Evolutionary conservation across 176 grass and related monocot genomes (phyloP).

Genomic region (Bolboschoenus planiculmis): DNA sequence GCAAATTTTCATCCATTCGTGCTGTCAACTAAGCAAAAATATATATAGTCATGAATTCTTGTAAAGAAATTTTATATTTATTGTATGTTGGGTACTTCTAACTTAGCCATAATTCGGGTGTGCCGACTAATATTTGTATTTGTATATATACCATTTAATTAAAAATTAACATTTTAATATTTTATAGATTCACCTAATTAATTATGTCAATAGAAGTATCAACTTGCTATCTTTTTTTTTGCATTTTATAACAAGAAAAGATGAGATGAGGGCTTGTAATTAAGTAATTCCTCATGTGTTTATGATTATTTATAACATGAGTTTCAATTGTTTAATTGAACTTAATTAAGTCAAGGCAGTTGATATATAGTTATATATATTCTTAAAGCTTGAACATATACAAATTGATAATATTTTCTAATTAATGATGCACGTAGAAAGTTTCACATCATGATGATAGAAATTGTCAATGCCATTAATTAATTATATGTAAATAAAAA

Average conservation of each 20-base stretch:
- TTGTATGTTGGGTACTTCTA: background rate
- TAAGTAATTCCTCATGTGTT: too few relatives aligned
- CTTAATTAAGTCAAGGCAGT: background rate
- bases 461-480: background rate
- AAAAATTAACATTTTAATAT: background rate
- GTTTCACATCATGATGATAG: background rate
- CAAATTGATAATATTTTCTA: background rate
- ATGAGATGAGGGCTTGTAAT: too few relatives aligned
- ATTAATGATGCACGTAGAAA: background rate
- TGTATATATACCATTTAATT: background rate
- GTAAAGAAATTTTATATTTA: background rate
- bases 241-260: background rate
- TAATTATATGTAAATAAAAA: background rate
- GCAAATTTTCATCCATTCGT: background rate
- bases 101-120: background rate
- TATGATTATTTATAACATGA: background rate
- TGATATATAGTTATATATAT: background rate
- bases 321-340: background rate
- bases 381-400: background rate
- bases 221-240: background rate
- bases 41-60: background rate
- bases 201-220: background rate
- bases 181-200: background rate
- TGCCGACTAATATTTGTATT: background rate
- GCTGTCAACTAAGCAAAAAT: conserved; percentile 1